Evolutionary conservation across 352 stramenopile genomes (phyloP), one percentile per base, ranked within the genome.

Genomic region (Hyaloperonospora brassicae): DNA sequence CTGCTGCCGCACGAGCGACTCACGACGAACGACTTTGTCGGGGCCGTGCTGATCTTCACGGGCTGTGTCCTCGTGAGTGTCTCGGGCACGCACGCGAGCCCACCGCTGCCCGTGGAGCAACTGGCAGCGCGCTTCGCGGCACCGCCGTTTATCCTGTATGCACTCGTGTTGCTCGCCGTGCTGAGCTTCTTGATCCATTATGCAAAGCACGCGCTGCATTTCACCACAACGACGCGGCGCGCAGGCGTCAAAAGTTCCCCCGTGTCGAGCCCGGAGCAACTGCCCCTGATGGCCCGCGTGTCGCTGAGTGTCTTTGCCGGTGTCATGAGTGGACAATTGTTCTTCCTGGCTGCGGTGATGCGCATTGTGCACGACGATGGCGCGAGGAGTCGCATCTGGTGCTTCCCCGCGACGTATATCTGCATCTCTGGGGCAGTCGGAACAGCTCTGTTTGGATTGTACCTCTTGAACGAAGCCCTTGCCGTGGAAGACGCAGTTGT

Each of bases 401-500:
- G 47, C 8, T 76, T 73, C 51, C 74, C 81, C 12, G 59, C 89
- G n/a, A 84, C 78, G 4, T 92, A 92, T 49, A 44, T 86, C 0
- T 86, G 77, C 38, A 84, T 86, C 48, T 42, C 66, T 9, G 81
- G 75, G 6, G 79, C 81, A 5, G 59, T 92, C 21, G 66, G 62
- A 2, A 86, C 76, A 42, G 81, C 79, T n/a, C 44, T 89, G 1
- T 59, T 78, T 13, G 81, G 81, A 0, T 52, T 92, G 4, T 87
- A 89, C 43, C 44, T 92, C 14, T 65, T 92, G 12, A 92, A 89
- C 27, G 74, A 82, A 23, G 79, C 81, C 11, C 78, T 92, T 14
- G 77, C 84, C n/a, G 77, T 89, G 13, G 80, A 92, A 52, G 81
- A 92, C 40, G 81, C 79, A 0, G 76, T 92, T 1, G 78, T 89